Base-by-base conservation (phyloP, 2,329 filamentous ascomycete species). In the Trichoderma sp. region DNA sequence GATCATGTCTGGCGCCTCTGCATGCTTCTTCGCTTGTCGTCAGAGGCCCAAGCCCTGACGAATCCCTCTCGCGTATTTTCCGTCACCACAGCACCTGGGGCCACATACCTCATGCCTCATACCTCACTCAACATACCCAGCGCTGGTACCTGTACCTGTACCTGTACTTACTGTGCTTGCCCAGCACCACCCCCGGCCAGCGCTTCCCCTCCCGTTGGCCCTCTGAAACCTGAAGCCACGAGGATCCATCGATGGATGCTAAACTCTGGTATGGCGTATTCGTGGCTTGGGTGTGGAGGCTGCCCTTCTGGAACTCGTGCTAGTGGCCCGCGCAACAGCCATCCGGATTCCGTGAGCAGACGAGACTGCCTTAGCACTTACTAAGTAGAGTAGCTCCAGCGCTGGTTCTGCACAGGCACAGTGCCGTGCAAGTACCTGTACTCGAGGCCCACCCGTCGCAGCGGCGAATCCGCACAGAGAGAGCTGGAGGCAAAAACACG, bases 291-390 rank as follows among this genome's bases (percentile, higher is more conserved):
- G 48, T 52, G 61, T 65, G 61, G 59, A 53, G 19, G 60, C 25
- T 45, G 61, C 50, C 29, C 60, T 64, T 64, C 60, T 64, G 52
- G 61, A 54, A 56, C 42, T 66, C 34, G 17, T 58, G 64, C 53
- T 66, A 66, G 64, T 58, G 64, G 64, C 54, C 53, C 64, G 64
- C 64, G 54, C 50, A 58, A 57, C 22, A 59, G 53, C 64, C 64
- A 52, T 66, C 64, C 64, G 64, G 64, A 57, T 66, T 66, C 64
- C 64, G 64, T 50, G 37, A 52, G 34, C 53, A 66, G 64, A 39
- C 22, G 50, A 42, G 12, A 32, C 50, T 54, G n/a, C n/a, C n/a
- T n/a, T n/a, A n/a, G n/a, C n/a, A n/a, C n/a, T n/a, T n/a, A n/a
- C n/a, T n/a, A n/a, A n/a, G n/a, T n/a, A n/a, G n/a, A n/a, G n/a